Evolutionary conservation across 805 yeast species (phyloP).

Genomic region (Wickerhamomyces chaumierensis): DNA sequence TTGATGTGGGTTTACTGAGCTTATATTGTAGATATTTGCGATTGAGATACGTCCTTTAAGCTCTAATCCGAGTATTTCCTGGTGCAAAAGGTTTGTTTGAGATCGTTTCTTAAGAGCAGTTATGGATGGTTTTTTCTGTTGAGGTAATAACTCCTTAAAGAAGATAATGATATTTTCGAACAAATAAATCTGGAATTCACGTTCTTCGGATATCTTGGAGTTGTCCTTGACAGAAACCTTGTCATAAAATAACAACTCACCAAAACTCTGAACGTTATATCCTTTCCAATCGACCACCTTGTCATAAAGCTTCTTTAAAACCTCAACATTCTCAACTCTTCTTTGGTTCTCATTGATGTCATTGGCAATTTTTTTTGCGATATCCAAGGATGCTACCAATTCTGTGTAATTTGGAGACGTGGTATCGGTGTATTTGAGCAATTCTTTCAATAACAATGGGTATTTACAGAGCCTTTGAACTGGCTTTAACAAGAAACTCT

Average conservation of each 20-base stretch:
- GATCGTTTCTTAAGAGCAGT: slow-evolving; percentile 29
- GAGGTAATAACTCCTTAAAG: slow-evolving; percentile 46
- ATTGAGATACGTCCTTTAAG: slow-evolving; percentile 77
- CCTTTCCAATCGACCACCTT: slow-evolving; percentile 91
- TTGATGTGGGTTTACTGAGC: slow-evolving; percentile 36
- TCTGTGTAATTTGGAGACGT: slow-evolving; percentile 49
- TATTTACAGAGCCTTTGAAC: slow-evolving; percentile 94
- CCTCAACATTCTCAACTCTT: slow-evolving; percentile 73
- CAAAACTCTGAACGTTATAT: slow-evolving; percentile 65
- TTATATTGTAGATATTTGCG: slow-evolving; percentile 46
- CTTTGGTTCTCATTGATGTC: slow-evolving; percentile 91
- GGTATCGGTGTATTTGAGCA: slow-evolving; percentile 52
- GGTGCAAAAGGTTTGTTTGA: slow-evolving; percentile 14
- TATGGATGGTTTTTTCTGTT: slow-evolving; percentile 38
- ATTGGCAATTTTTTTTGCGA: slow-evolving; percentile 75
- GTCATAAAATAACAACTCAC: slow-evolving; percentile 73
- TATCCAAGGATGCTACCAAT: slow-evolving; percentile 53
- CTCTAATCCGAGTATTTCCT: slow-evolving; percentile 33
- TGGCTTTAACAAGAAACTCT: slow-evolving; percentile 83
- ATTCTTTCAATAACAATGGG: slow-evolving; percentile 70
- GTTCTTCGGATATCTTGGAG: slow-evolving; percentile 44
- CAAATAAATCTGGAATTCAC: slow-evolving; percentile 80
- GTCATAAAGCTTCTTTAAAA: slow-evolving; percentile 54
- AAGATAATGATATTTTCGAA: slow-evolving; percentile 63
- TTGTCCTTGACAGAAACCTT: slow-evolving; percentile 56